Base-by-base conservation (phyloP, 192 early-diverging fungal genomes). In the Oehlia diaphana region DNA sequence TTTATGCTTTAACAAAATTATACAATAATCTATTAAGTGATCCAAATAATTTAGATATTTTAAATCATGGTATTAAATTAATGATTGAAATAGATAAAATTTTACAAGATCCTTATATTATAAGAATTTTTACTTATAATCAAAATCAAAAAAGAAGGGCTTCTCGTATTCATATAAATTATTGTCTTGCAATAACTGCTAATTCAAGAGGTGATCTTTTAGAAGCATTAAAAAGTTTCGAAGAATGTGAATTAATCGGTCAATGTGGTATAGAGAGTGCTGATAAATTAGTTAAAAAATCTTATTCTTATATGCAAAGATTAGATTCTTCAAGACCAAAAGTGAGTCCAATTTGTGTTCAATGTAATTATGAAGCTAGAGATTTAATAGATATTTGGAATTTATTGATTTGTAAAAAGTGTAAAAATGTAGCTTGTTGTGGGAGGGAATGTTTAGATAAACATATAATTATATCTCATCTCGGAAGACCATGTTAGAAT, bases 321-420 rank as follows among this genome's bases (percentile, higher is more conserved):
- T 35, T 74, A 31, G 73, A 74, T 35, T n/a, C 50, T 62, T 12
- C 49, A 31, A 21, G 49, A 74, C 73, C 73, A 61, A 74, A 61
- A 37, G 47, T 74, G 3, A 44, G 42, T 9, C 47, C 50, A 8
- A 50, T 35, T 9, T 74, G 73, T 61, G 53, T 31, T 9, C 33
- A 16, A 9, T 74, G 73, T 37, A 33, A 62, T 33, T 74, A 37
- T 61, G 73, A 53, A 61, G 28, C 73, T 23, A 53, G 26, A 61
- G 50, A 58, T 4, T 74, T 74, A 62, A 62, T 33, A 62, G 73
- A 74, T 33, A 74, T 74, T 37, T 33, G 31, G 53, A 21, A n/a
- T 31, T 61, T 74, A 28, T 16, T 61, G 7, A 7, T 37, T 13
- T 74, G 73, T 61, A 23, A 33, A 7, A 74, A 62, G 1, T 74